Evolutionary conservation across 108 stramenopile species (phyloP), one percentile per base, ranked within the genome.

Genomic region (Cyclotella cryptica): DNA sequence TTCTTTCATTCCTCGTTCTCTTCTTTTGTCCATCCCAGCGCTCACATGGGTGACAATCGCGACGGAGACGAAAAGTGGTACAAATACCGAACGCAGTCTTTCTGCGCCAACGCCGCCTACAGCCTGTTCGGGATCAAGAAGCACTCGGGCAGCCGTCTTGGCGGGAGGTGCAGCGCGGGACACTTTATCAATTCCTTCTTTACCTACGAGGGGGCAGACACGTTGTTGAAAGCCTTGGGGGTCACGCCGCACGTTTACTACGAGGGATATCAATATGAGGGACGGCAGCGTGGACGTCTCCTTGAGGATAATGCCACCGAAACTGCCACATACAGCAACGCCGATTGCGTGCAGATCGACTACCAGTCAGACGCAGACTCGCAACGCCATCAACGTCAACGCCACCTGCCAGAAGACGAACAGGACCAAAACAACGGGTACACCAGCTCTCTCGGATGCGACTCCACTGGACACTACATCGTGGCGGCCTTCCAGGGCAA

Each of bases 101-200:
- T 84, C 44, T 60, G 85, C 27, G 90, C 88, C 55, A 88, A 92
- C 58, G 86, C 82, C 10, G 88, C 88, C 2, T 92, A 77, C 59
- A 77, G 80, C 7, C 70, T 92, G 0, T 86, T 88, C 44, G 87
- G 90, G 35, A 52, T 85, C 39, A 0, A 57, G 35, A 22, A 70
- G 35, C 61, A 55, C 5, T 53, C 43, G 22, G 19, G 29, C 70
- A 65, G 57, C 40, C 57, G 26, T 15, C 35, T 77, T 3, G 24
- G 70, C 26, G 30, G 39, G 21, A 41, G 39, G 4, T 76, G 89
- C 64, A 61, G 64, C 26, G 46, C 45, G n/a, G 52, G 73, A 30
- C 77, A 85, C 7, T 89, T 74, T 45, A 88, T 89, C 69, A 86
- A 89, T 61, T 86, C 86, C 0, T 89, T 88, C 64, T 88, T 89